Conservation (phyloP, 2,329 filamentous ascomycete species). For the Periconia sp. region DNA sequence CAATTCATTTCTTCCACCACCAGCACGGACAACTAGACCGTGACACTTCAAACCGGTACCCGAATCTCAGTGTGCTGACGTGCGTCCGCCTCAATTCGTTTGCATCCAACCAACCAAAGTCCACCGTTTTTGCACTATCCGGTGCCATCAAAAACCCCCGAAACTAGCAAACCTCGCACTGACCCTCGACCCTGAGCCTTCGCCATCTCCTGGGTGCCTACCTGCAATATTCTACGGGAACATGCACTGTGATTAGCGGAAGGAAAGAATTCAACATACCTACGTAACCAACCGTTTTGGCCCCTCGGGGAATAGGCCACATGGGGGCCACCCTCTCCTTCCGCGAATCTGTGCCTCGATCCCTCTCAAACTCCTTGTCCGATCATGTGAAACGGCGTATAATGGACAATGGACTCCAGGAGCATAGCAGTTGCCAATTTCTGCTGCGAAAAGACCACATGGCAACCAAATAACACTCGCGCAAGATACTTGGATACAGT, state of each 20-base stretch:
- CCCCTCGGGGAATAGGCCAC: background rate
- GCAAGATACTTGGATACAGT: background rate
- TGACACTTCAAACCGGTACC: background rate
- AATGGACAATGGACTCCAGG: background rate
- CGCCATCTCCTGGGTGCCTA: too few relatives aligned
- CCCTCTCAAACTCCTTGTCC: background rate
- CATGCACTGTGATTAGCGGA: background rate
- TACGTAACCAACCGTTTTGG: background rate
- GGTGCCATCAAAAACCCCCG: background rate
- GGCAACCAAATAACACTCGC: background rate
- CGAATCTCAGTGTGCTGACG: background rate
- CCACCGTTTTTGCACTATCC: background rate
- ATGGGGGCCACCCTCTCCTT: background rate
- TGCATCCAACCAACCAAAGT: background rate
- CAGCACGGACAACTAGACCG: background rate
- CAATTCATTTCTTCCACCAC: background rate
- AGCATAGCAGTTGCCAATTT: background rate
- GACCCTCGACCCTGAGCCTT: background rate
- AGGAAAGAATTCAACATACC: background rate
- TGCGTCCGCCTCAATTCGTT: background rate
- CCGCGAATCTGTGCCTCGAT: background rate
- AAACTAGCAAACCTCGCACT: background rate
- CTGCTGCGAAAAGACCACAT: background rate
- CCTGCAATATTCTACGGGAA: background rate
- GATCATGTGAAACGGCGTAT: background rate